These are phyloP conservation scores for Groenewaldozyma salmanticensis DNA, from an alignment of 805 yeast species.

Conservation along the genomic window DNA sequence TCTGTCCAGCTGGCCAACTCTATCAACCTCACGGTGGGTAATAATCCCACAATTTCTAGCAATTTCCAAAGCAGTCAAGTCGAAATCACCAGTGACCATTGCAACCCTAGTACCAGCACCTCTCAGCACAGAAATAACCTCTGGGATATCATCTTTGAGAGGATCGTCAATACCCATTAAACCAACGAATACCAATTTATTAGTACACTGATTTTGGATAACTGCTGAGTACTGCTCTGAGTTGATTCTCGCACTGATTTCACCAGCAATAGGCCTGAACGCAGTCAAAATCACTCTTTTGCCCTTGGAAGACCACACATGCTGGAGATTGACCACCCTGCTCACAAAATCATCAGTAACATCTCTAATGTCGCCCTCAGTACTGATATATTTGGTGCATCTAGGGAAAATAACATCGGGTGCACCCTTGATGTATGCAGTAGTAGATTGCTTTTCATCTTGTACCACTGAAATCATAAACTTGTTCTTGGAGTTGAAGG, in stretches of 20 bases:
- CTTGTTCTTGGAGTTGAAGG: constrained; percentile 41
- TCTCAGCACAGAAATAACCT: constrained; percentile 61
- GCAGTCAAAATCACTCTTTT: constrained; percentile 11
- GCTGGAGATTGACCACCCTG: constrained; percentile 6
- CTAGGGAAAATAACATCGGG: constrained; percentile 34
- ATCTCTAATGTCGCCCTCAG: constrained; percentile 1
- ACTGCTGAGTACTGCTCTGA: constrained; percentile 7
- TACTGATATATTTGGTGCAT: constrained; percentile 17
- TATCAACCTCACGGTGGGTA: constrained; percentile 2
- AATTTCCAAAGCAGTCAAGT: constrained; percentile 41
- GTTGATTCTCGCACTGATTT: neutral
- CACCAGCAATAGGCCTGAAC: neutral
- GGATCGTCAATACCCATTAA: constrained; percentile 94
- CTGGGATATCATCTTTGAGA: constrained; percentile 74
- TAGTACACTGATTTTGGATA: constrained; percentile 2
- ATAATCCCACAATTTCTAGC: constrained; percentile 46
- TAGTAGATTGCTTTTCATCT: constrained; percentile 24
- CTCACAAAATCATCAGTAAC: constrained; percentile 2
- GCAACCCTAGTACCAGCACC: constrained; percentile 90
- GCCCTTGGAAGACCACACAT: constrained; percentile 10
- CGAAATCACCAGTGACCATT: constrained; percentile 80
- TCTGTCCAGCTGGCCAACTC: neutral
- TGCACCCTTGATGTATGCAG: constrained; percentile 34
- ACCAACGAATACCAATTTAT: constrained; percentile 66
- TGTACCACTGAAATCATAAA: constrained; percentile 17